Percentiles rank a stretch among this genome's conserved stretches.
Conservation (phyloP, 768 basidiomycete genomes). For the Porpolomopsis calyptriformis region DNA sequence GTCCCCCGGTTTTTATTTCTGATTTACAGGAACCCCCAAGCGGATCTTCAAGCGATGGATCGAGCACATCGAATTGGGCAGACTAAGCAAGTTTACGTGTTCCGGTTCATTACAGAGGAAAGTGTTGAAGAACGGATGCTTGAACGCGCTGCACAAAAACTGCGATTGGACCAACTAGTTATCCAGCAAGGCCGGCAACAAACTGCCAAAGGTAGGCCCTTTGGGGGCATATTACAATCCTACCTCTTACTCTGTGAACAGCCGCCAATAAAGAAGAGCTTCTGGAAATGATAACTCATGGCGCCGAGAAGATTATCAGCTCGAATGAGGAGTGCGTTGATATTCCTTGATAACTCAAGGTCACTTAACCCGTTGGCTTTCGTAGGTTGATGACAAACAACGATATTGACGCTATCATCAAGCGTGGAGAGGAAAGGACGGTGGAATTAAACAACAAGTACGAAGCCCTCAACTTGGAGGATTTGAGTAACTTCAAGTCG, state of each 20-base stretch:
- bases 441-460: conserved; percentile 84
- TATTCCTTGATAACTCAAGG: not conserved
- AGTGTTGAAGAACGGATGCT: conserved; percentile 94
- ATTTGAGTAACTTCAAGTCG: conserved; percentile 93
- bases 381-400: conserved; percentile 65
- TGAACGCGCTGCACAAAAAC: conserved; percentile 90
- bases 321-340: conserved; percentile 53
- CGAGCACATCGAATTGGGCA: conserved; percentile 95
- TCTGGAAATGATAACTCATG: conserved; percentile 96
- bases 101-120: conserved; percentile 91
- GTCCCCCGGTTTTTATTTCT: conserved; percentile 1
- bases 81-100: conserved; percentile 95
- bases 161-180: conserved; percentile 89
- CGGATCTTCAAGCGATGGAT: conserved; percentile 98
- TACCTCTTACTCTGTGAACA: conserved; percentile 16
- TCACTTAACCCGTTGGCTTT: not conserved
- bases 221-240: not conserved
- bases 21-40: conserved; percentile 85
- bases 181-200: conserved; percentile 92
- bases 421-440: conserved; percentile 84
- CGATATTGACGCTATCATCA: conserved; percentile 92
- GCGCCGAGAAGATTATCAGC: conserved; percentile 94
- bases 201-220: conserved; percentile 51
- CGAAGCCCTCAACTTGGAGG: conserved; percentile 86
- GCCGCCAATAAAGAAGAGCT: conserved; percentile 94